Evolutionary conservation across 495 filamentous ascomycete species (phyloP).

Genomic region (Amniculicola lignicola): DNA sequence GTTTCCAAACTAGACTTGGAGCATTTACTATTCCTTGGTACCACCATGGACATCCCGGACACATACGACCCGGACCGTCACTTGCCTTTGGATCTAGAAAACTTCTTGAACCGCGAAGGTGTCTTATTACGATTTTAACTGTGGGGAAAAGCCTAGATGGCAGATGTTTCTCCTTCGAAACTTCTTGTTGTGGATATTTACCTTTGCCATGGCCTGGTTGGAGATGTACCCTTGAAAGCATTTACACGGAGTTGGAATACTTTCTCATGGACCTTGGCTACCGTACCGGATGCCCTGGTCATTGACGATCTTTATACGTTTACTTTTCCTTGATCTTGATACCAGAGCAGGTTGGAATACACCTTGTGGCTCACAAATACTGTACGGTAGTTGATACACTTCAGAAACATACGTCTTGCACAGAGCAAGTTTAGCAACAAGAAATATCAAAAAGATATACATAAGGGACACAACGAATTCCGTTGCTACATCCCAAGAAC

Average conservation of each 20-base stretch:
- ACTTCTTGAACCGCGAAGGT: constrained; percentile 16
- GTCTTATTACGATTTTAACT: constrained; percentile 24
- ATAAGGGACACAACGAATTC: background rate
- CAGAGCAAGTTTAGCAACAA: too few relatives aligned
- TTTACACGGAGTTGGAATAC: constrained; percentile 29
- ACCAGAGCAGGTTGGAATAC: constrained; percentile 31
- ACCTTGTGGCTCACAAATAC: constrained; percentile 20
- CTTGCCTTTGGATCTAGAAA: constrained; percentile 18
- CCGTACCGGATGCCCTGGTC: constrained; percentile 5
- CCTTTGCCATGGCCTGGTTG: background rate
- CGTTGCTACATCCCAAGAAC: constrained; percentile 1
- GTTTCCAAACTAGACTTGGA: constrained; percentile 29
- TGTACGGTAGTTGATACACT: constrained; percentile 19
- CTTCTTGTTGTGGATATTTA: background rate
- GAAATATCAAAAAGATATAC: constrained; percentile 14
- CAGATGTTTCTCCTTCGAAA: constrained; percentile 2
- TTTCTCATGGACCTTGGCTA: constrained; percentile 9
- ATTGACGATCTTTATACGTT: constrained; percentile 27
- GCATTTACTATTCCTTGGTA: background rate
- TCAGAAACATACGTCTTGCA: constrained; percentile 4
- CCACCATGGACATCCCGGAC: background rate
- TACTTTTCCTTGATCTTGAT: constrained; percentile 20
- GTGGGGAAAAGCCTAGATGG: constrained; percentile 24
- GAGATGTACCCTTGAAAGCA: constrained; percentile 5
- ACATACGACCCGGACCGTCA: background rate